These are phyloP conservation scores for Phellopilus nigrolimitatus DNA, from an alignment of 1,284 basidiomycete genomes.

Conservation along the genomic window DNA sequence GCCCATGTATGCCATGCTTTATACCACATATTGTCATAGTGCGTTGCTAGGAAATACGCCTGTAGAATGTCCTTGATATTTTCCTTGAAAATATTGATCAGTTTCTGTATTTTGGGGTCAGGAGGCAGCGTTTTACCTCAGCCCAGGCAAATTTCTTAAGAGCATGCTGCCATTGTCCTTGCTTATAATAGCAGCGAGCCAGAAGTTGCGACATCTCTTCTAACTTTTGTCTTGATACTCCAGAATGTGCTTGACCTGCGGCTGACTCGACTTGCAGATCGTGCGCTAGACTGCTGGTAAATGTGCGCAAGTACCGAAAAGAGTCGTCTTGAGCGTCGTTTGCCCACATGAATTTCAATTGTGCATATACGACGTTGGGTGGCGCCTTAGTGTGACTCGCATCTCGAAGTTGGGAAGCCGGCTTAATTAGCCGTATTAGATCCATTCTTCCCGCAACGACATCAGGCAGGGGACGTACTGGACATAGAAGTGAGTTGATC, in stretches of 20 bases:
- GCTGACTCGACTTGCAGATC: conserved; percentile 67
- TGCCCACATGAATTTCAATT: conserved; percentile 97
- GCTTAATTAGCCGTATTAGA: no score
- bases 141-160: conserved; percentile 75
- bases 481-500: conserved; percentile 83
- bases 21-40: conserved; percentile 93
- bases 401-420: conserved; percentile 22
- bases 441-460: no score
- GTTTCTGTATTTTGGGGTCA: conserved; percentile 6
- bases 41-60: conserved; percentile 85
- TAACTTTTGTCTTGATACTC: conserved; percentile 58
- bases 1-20: conserved; percentile 99
- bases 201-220: conserved; percentile 82
- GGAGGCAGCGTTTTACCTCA: conserved; percentile 41
- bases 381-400: conserved; percentile 71
- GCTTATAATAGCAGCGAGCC: conserved; percentile 97
- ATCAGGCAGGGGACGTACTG: conserved; percentile 47
- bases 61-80: conserved; percentile 80
- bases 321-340: conserved; percentile 77
- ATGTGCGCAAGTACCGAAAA: conserved; percentile 81
- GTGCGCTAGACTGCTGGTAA: conserved; percentile 70
- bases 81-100: conserved; percentile 40
- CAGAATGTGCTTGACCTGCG: conserved; percentile 40
- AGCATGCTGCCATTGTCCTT: conserved; percentile 91
- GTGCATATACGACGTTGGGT: conserved; percentile 95